Conservation (phyloP, 495 filamentous ascomycete species). For the Choiromyces venosus region DNA sequence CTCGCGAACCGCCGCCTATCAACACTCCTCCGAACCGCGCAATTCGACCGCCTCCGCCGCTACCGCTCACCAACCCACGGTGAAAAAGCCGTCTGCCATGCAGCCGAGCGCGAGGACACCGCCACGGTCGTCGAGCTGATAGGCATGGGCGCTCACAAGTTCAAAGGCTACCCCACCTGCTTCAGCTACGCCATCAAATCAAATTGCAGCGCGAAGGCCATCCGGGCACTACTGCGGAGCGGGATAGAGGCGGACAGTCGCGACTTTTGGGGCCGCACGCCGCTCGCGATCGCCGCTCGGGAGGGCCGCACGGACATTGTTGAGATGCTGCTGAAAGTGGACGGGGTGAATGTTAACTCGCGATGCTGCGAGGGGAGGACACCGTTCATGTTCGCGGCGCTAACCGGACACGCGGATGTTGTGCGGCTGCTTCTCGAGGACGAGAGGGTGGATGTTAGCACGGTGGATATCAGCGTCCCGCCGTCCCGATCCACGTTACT, state of each 20-base stretch:
- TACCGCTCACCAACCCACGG: not conserved
- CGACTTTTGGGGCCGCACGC: not conserved
- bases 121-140: not conserved
- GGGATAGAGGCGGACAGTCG: not conserved
- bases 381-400: constrained; percentile 18
- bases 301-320: not conserved
- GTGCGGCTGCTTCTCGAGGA: constrained; percentile 25
- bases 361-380: constrained; percentile 6
- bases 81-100: not conserved
- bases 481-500: not conserved
- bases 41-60: not conserved
- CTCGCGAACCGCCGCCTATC: not conserved
- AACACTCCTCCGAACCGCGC: not conserved
- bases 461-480: not conserved
- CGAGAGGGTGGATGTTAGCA: not conserved
- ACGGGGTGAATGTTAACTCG: not conserved
- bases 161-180: not conserved
- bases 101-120: not conserved
- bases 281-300: not conserved
- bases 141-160: not conserved
- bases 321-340: not conserved
- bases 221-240: not conserved
- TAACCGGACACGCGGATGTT: constrained; percentile 14
- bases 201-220: not conserved
- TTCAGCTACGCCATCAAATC: not conserved